Evolutionary conservation across 2,329 filamentous ascomycete genomes (phyloP).

Genomic region (Venturia asperata): DNA sequence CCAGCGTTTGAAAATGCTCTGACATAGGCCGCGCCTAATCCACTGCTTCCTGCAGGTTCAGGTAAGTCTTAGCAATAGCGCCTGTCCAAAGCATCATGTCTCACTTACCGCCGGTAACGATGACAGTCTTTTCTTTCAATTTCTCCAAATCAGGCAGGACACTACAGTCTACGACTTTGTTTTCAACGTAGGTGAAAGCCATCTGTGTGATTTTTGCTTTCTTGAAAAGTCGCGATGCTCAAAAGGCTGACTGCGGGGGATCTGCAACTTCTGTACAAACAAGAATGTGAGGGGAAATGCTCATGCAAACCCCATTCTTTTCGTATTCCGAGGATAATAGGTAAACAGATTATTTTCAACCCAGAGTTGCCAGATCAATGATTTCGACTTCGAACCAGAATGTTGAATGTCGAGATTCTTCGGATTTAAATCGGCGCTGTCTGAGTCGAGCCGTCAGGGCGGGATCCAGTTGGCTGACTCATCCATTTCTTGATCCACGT

Average conservation of each 20-base stretch:
- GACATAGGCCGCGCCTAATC: slow-evolving; percentile 19
- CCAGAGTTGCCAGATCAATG: no score
- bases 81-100: neutral
- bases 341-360: no score
- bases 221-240: neutral
- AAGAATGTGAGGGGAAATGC: neutral
- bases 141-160: slow-evolving; percentile 11
- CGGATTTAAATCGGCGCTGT: no score
- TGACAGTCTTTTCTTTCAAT: slow-evolving; percentile 13
- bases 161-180: slow-evolving; percentile 9
- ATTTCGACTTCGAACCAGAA: no score
- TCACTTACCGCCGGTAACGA: slow-evolving; percentile 13
- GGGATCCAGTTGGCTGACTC: no score
- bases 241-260: slow-evolving; percentile 3
- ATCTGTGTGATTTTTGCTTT: neutral
- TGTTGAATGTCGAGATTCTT: no score
- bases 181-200: neutral
- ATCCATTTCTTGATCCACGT: no score
- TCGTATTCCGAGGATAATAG: neutral
- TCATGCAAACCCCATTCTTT: neutral
- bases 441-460: no score
- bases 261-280: neutral
- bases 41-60: slow-evolving; percentile 18
- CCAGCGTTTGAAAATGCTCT: slow-evolving; percentile 17
- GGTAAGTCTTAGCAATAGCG: neutral